Percentiles rank a stretch among this genome's conserved stretches.
Conservation (phyloP, 208 protist genomes). For the Trypanosoma mega region DNA sequence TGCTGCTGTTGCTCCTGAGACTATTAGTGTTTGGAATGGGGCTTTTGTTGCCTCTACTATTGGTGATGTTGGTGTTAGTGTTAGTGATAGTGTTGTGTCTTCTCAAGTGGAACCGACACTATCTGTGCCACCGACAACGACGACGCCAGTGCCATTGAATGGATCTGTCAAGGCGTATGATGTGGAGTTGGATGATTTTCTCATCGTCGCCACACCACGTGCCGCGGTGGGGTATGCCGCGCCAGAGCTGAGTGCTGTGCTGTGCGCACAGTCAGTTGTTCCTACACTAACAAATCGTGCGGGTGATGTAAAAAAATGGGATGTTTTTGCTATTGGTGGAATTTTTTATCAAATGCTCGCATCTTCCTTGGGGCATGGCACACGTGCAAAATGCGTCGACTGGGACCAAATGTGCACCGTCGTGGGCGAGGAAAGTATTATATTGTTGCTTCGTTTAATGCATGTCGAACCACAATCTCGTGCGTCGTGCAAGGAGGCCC, state of each 20-base stretch:
- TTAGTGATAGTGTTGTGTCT: too few species aligned
- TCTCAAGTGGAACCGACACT: too few species aligned
- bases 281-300: slow-evolving; percentile 11
- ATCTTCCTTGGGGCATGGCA: background rate
- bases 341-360: slow-evolving; percentile 26
- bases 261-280: slow-evolving; percentile 18
- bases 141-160: background rate
- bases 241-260: slow-evolving; percentile 19
- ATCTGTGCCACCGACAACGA: background rate
- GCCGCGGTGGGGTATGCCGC: slow-evolving; percentile 17
- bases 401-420: slow-evolving; percentile 3
- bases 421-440: slow-evolving; percentile 9
- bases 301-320: slow-evolving; percentile 24
- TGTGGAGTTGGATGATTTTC: slow-evolving; percentile 1
- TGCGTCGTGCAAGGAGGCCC: slow-evolving; percentile 15
- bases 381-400: background rate
- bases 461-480: slow-evolving; percentile 14
- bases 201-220: slow-evolving; percentile 25
- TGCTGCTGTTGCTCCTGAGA: too few species aligned
- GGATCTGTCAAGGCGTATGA: background rate
- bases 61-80: too few species aligned
- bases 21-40: too few species aligned
- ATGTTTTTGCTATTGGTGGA: slow-evolving; percentile 27
- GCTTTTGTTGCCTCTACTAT: too few species aligned
- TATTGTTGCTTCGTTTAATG: slow-evolving; percentile 20